phyloP scores from a whole-genome alignment of 805 yeast genomes.

The Scheffersomyces ergatensis region DNA sequence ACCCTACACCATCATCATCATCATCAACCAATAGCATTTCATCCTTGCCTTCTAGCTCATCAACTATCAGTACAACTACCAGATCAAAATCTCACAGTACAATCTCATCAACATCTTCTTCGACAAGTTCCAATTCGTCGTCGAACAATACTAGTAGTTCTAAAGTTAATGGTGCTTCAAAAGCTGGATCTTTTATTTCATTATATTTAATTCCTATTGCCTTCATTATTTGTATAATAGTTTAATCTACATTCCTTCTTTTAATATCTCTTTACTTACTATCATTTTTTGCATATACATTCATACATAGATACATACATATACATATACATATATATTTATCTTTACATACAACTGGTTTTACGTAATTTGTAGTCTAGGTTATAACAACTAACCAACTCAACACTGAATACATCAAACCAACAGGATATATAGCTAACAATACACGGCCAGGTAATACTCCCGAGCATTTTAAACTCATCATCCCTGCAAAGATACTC shows the following conservation, averaged over 20 bases:
- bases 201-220: neutral
- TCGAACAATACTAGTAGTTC: neutral
- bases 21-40: neutral
- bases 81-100: neutral
- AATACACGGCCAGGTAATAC: slow-evolving; percentile 60
- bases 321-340: too few relatives aligned
- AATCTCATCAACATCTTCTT: neutral
- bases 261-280: neutral
- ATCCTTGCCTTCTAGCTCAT: neutral
- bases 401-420: slow-evolving; percentile 56
- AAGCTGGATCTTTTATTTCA: neutral
- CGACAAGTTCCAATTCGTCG: neutral
- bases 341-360: neutral
- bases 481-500: slow-evolving; percentile 63
- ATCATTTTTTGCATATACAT: neutral
- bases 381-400: slow-evolving; percentile 69
- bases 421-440: slow-evolving; percentile 66
- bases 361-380: slow-evolving; percentile 14
- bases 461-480: slow-evolving; percentile 63
- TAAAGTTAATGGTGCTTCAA: neutral
- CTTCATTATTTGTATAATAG: neutral
- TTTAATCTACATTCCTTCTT: neutral
- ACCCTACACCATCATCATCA: neutral
- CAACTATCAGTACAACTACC: neutral
- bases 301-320: too few relatives aligned